Percentiles rank a stretch among this genome's conserved stretches.
Evolutionary conservation across 805 yeast genomes (phyloP).

Genomic region (Saturnispora ahearnii): DNA sequence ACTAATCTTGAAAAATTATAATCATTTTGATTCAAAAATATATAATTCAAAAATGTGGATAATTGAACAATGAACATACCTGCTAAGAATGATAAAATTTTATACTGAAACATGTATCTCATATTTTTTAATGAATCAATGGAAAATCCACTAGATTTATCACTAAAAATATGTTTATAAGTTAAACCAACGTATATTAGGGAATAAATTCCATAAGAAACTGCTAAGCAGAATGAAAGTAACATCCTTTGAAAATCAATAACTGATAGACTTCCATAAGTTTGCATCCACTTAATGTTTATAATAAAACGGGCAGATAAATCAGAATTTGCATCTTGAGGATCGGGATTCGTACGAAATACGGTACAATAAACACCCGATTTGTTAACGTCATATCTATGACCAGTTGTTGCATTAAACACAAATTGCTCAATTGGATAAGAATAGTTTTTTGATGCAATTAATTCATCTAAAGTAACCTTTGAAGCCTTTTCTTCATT

Average conservation of each 20-base stretch:
- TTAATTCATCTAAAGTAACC: neutral
- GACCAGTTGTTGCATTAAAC: neutral
- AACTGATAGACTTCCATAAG: neutral
- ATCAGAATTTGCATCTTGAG: neutral
- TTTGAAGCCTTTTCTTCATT: neutral
- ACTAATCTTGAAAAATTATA: conserved; percentile 8
- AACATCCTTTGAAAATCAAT: neutral
- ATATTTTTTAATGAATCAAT: no score
- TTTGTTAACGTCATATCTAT: neutral
- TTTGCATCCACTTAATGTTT: neutral
- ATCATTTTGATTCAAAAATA: neutral
- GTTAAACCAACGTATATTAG: neutral
- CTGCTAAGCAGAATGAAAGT: neutral
- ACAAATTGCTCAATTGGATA: conserved; percentile 6
- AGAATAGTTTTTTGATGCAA: neutral
- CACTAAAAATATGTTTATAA: neutral
- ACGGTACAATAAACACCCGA: neutral
- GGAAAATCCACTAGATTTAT: neutral
- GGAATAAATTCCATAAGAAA: neutral
- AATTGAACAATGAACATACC: no score
- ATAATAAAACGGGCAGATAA: neutral
- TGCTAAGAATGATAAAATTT: no score
- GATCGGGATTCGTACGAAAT: neutral
- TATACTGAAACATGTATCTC: no score
- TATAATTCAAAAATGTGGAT: neutral